Conservation (phyloP, 345 rosid species). For the Anastatica hierochuntica region DNA sequence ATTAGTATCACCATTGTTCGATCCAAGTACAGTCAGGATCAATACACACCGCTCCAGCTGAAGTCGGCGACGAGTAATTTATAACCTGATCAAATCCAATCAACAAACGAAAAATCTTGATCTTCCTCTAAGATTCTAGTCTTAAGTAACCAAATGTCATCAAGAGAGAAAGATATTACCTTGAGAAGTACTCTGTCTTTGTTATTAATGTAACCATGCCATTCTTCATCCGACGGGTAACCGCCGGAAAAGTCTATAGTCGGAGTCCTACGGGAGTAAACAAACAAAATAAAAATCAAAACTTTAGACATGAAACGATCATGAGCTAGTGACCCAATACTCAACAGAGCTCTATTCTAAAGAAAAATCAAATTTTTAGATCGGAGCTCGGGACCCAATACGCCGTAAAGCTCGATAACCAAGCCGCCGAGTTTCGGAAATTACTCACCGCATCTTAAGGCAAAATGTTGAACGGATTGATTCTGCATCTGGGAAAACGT, state of each 20-base stretch:
- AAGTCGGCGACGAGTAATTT: slow-evolving; percentile 56
- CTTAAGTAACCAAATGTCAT: too few species aligned
- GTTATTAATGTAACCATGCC: slow-evolving; percentile 95
- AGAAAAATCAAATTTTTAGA: too few species aligned
- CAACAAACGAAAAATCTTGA: too few species aligned
- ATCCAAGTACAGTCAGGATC: slow-evolving; percentile 82
- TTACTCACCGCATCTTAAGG: slow-evolving; percentile 61
- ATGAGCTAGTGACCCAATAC: background rate
- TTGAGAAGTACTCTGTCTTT: slow-evolving; percentile 86
- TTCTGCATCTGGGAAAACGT: slow-evolving; percentile 49
- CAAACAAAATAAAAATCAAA: slow-evolving; percentile 4
- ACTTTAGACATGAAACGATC: background rate
- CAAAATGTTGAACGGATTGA: slow-evolving; percentile 83
- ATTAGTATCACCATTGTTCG: slow-evolving; percentile 65
- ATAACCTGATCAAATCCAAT: slow-evolving; percentile 54
- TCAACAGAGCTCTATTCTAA: too few species aligned
- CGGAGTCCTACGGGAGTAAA: slow-evolving; percentile 59
- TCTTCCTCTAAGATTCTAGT: too few species aligned
- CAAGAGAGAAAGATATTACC: too few species aligned
- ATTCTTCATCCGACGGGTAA: slow-evolving; percentile 87
- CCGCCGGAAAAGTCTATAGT: slow-evolving; percentile 53
- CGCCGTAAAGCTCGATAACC: too few species aligned
- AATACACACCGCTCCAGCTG: slow-evolving; percentile 86
- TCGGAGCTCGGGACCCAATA: too few species aligned
- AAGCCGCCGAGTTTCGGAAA: too few species aligned